Base-by-base conservation (phyloP, 176 grass and related monocot species). In the Neostapfia colusana region DNA sequence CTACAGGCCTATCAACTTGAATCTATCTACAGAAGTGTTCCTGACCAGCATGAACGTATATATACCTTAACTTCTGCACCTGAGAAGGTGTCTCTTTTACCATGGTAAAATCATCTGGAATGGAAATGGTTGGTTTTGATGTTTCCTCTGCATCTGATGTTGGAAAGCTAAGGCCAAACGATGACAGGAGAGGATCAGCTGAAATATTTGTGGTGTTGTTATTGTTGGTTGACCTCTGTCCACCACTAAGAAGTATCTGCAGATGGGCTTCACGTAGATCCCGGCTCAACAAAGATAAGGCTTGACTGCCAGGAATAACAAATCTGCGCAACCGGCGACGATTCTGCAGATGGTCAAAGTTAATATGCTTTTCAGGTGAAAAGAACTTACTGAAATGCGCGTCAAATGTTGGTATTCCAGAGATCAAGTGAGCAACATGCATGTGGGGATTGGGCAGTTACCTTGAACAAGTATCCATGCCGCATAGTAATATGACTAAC, bases 381-480 rank as follows among this genome's bases (percentile, higher is more conserved):
- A 21, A 61, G 10, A 65, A 23, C 6, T 63, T n/a, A 24, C 2
- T 53, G 56, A 57, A 77, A 20, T 41, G 41, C 42, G 65, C 42
- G 74, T 55, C 62, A 67, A 15, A 0, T 63, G 3, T 68, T 1
- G 20, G 17, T 24, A 15, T n/a, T 65, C 3, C 13, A 65, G 27
- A 37, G 21, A 58, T 12, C 28, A 72, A 53, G 31, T 17, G 45
- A 45, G 73, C 44, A 13, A 40, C 43, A 56, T 42, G 67, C 2
- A 36, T 46, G 42, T 17, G 16, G 11, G 7, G 8, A 23, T 6
- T 44, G 23, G 41, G 45, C 64, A 17, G 12, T 44, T 92, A 98
- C 89, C 87, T 90, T 98, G 49, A 95, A 98, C 51, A 98, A 72
- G 80, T 95, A 89, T 8, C 95, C 91, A 84, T 99, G 95, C 83